A percentile compares a stretch with the other conserved stretches of the same genome.
Conservation (phyloP, 371 early-diverging fungal species). For the Rhizopus delemar region DNA sequence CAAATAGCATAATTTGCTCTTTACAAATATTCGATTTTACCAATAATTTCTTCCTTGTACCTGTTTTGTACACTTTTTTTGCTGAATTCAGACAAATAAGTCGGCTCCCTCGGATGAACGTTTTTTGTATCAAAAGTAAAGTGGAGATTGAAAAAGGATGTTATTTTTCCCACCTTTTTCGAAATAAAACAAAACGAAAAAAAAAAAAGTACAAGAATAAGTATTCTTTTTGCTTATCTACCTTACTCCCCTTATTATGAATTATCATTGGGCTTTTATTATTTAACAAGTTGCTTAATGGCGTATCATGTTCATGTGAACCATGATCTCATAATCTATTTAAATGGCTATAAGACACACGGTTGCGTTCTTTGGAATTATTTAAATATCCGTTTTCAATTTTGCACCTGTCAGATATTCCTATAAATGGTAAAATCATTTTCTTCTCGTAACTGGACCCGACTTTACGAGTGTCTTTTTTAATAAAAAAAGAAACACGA, state of each 20-base stretch:
- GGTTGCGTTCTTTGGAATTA: not conserved
- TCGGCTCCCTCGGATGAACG: not conserved
- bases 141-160: not conserved
- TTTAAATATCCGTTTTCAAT: conserved; percentile 1
- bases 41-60: not conserved
- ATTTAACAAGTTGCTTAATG: too few relatives aligned
- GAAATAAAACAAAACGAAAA: too few relatives aligned
- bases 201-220: too few relatives aligned
- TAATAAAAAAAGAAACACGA: not conserved
- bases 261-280: too few relatives aligned
- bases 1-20: conserved; percentile 5
- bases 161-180: not conserved
- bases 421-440: conserved; percentile 4
- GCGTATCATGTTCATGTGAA: not conserved
- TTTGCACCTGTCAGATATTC: conserved; percentile 8
- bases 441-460: not conserved
- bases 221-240: not conserved
- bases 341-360: not conserved
- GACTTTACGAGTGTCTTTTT: not conserved
- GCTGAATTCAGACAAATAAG: too few relatives aligned
- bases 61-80: not conserved
- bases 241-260: not conserved
- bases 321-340: not conserved
- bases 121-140: not conserved
- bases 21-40: not conserved